These are phyloP conservation scores for Escallonia herrerae DNA, from an alignment of 129 eudicot species.

Conservation along the genomic window DNA sequence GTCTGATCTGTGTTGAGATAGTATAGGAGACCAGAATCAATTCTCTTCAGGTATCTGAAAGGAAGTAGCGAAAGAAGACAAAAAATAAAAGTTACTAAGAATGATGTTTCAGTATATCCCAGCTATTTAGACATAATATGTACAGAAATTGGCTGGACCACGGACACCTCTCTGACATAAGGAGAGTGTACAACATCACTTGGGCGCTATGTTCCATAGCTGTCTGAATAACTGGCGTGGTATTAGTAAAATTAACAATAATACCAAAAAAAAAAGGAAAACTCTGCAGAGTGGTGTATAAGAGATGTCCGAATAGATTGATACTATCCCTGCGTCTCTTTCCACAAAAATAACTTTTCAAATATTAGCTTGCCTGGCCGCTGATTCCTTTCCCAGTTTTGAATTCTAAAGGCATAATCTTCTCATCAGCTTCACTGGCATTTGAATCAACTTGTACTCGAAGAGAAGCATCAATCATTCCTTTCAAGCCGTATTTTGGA, in stretches of 20 bases:
- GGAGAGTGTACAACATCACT: constrained; percentile 91
- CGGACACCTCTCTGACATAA: constrained; percentile 91
- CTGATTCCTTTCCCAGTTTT: constrained; percentile 97
- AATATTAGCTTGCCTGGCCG: constrained; percentile 68
- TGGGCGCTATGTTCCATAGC: constrained; percentile 93
- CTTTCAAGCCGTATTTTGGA: constrained; percentile 90
- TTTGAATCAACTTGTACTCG: constrained; percentile 42
- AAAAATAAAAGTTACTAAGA: constrained; percentile 2
- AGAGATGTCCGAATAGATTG: background rate
- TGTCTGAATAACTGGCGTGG: constrained; percentile 41
- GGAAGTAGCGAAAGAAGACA: background rate
- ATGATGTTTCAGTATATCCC: background rate
- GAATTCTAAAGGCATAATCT: constrained; percentile 85
- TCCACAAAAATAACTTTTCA: background rate
- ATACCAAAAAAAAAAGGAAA: background rate
- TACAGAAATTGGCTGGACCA: background rate
- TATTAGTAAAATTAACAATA: background rate
- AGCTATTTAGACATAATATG: background rate
- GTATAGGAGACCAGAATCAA: constrained; percentile 76
- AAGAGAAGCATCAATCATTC: constrained; percentile 93
- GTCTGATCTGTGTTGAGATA: constrained; percentile 93
- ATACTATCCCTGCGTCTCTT: background rate
- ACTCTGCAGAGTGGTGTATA: background rate
- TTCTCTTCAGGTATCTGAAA: constrained; percentile 58
- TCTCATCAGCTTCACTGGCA: constrained; percentile 30